Evolutionary conservation across 768 basidiomycete species (phyloP), one percentile per base, ranked within the genome.

Genomic region (Suillus spraguei): DNA sequence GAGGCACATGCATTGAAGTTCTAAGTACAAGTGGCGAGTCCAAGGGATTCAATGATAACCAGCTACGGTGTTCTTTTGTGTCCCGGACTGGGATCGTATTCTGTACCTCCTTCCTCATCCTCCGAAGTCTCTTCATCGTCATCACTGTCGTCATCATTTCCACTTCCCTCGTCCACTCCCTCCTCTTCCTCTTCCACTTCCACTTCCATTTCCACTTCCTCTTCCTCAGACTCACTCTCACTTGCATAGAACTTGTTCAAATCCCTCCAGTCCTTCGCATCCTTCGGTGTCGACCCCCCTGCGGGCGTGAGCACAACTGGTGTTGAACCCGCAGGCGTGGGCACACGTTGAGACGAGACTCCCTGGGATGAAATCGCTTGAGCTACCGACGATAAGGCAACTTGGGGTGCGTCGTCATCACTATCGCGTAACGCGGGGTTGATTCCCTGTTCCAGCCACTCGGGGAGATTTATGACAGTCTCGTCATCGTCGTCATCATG

Each of bases 381-480:
- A 41, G 20, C 28, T 9, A 17, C 10, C 4, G 55, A 35, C 17
- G 20, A 28, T 11, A 28, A 58, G 11, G 39, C 24, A 32, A 13
- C 38, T 58, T 58, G 56, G 22, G 74, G 71, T 1, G 67, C 67
- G 62, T 90, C 89, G 11, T 89, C 87, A 53, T 83, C 84, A 22
- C 78, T 80, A 64, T 94, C 90, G 63, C 96, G 84, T 62, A 98
- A 76, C 0, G 84, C 80, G 1, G 91, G 78, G 67, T 95, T 92
- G 5, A 92, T 92, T 0, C 94, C 95, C 61, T 85, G 81, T 73
- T 96, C 94, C 6, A 91, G 81, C 96, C 96, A 97, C 68, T 94
- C 93, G 0, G 94, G 92, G 0, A 97, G 75, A 62, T 58, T 39
- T 28, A 41, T 28, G 64, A 79, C 59, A 38, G 73, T 78, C 35